A percentile compares a stretch with the other conserved stretches of the same genome.
Evolutionary conservation across 306 rosid genomes (phyloP).

Genomic region (Ceratonia siliqua): DNA sequence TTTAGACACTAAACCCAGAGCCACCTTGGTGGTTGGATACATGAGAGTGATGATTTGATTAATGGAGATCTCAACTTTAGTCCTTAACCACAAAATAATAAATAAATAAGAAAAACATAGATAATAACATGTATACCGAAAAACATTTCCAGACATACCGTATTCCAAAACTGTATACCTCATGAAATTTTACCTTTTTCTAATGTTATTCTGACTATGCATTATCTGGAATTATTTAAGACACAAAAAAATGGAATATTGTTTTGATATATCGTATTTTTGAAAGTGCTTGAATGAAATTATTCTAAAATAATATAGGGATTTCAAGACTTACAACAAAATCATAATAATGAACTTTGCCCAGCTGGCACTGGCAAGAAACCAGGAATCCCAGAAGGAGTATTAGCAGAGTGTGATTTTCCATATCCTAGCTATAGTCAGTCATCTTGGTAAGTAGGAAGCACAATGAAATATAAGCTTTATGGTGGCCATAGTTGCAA

Average conservation of each 20-base stretch:
- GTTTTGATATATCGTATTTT: too few relatives aligned
- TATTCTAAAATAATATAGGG: too few relatives aligned
- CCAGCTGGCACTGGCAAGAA: slow-evolving; percentile 1
- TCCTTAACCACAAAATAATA: too few relatives aligned
- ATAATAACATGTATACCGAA: too few relatives aligned
- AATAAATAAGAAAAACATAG: too few relatives aligned
- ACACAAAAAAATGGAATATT: too few relatives aligned
- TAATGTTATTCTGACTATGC: neutral
- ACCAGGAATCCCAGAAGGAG: neutral
- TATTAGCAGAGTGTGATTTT: neutral
- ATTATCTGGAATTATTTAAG: too few relatives aligned
- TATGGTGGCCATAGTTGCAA: neutral
- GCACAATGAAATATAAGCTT: neutral
- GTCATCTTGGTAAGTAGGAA: neutral
- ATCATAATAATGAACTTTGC: slow-evolving; percentile 25
- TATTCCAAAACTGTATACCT: too few relatives aligned
- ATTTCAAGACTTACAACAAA: neutral
- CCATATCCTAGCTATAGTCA: neutral
- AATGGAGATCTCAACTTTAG: neutral
- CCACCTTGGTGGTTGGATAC: neutral
- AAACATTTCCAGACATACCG: too few relatives aligned
- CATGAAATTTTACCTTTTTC: too few relatives aligned
- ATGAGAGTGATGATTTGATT: neutral
- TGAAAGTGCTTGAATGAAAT: too few relatives aligned
- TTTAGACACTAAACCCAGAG: neutral